Conservation (phyloP, 2,329 filamentous ascomycete genomes). For the Sarocladium oryzae region DNA sequence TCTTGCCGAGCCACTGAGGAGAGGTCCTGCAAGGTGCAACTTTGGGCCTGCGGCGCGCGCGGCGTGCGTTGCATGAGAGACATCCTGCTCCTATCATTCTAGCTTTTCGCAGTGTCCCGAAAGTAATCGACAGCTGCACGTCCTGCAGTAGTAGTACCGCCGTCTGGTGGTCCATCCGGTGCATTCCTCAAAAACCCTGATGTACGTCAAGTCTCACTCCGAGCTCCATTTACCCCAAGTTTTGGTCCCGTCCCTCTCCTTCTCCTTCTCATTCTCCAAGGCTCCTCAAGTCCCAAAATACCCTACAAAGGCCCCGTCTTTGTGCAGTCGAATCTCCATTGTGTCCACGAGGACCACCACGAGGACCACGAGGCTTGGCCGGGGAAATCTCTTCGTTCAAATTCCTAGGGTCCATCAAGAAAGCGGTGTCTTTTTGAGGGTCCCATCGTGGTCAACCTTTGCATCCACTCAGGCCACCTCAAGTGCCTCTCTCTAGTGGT, state of each 20-base stretch:
- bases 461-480: constrained; percentile 4
- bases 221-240: constrained; percentile 2
- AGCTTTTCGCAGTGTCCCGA: not conserved
- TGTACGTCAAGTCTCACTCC: not conserved
- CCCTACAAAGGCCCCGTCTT: not conserved
- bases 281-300: not conserved
- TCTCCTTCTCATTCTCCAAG: not conserved
- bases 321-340: not conserved
- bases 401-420: not conserved
- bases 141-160: constrained; percentile 2
- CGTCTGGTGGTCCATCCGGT: not conserved
- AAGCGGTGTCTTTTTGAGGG: not conserved
- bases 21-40: not conserved
- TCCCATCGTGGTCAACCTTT: constrained; percentile 4
- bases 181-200: not conserved
- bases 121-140: not conserved
- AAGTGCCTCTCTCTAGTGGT: too few relatives aligned
- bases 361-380: constrained; percentile 2
- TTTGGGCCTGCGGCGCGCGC: not conserved
- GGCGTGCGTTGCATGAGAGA: constrained; percentile 1
- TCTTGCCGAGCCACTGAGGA: not conserved
- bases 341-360: not conserved
- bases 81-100: constrained; percentile 1
- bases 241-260: not conserved
- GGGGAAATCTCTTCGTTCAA: constrained; percentile 3